Conservation (phyloP, 179 eudicot genomes). For the Camellia oleifera region DNA sequence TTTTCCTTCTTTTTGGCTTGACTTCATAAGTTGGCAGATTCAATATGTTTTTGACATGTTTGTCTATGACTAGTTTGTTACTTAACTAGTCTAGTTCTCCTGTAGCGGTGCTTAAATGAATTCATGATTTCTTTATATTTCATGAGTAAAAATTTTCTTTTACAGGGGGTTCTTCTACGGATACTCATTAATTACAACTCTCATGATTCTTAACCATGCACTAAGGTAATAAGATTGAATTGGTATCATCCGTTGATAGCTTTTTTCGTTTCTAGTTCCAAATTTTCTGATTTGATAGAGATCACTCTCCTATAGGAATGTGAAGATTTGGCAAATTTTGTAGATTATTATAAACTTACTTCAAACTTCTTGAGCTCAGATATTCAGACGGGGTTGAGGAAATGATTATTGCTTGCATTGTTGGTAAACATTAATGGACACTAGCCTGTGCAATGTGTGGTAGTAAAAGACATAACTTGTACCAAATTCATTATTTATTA, state of each 20-base stretch:
- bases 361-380: background rate
- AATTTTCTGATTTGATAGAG: background rate
- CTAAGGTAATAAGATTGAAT: constrained; percentile 55
- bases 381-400: background rate
- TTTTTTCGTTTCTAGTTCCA: background rate
- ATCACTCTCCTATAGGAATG: background rate
- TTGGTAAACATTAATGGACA: background rate
- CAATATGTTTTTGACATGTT: background rate
- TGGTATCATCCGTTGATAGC: background rate
- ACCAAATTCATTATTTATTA: background rate
- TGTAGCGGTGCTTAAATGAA: background rate
- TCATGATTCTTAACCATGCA: constrained; percentile 97
- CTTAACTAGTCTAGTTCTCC: no score
- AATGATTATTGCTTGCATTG: constrained; percentile 1
- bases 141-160: constrained; percentile 1
- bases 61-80: background rate
- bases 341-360: background rate
- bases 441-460: background rate
- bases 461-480: background rate
- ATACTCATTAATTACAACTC: constrained; percentile 72
- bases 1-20: background rate
- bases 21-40: background rate
- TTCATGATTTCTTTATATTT: background rate
- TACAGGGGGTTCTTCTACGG: constrained; percentile 98
- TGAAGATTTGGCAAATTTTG: background rate